A percentile compares a stretch with the other conserved stretches of the same genome.
Conservation (phyloP, 148 eudicot genomes). For the Arbutus unedo region DNA sequence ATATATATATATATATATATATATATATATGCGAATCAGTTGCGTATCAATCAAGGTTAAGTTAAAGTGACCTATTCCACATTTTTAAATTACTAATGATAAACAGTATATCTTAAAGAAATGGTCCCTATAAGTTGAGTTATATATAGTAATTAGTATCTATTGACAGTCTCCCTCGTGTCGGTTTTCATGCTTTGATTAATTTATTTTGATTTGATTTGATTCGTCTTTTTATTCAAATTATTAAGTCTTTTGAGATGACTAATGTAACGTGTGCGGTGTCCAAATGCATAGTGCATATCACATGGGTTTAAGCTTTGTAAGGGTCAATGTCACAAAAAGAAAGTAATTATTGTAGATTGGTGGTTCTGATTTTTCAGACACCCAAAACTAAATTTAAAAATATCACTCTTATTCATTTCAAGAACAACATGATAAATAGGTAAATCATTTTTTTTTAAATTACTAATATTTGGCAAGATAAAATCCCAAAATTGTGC, state of each 20-base stretch:
- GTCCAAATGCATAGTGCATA: neutral
- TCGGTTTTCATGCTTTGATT: neutral
- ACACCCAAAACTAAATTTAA: no score
- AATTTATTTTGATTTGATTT: neutral
- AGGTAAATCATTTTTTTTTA: no score
- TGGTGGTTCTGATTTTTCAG: no score
- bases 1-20: no score
- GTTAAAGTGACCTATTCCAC: neutral
- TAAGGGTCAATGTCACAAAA: neutral
- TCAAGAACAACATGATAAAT: no score
- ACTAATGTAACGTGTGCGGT: neutral
- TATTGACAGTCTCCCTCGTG: neutral
- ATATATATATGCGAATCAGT: neutral
- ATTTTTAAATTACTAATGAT: no score
- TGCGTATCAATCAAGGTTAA: conserved; percentile 7
- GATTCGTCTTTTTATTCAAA: neutral
- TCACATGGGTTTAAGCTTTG: conserved; percentile 4
- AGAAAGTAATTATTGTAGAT: neutral
- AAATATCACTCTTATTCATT: no score
- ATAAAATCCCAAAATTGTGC: no score
- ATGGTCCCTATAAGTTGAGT: neutral
- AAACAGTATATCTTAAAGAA: neutral
- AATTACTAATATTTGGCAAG: no score
- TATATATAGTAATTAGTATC: neutral
- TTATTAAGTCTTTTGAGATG: neutral